Evolutionary conservation across 805 yeast species (phyloP).

Genomic region (Candida pini): DNA sequence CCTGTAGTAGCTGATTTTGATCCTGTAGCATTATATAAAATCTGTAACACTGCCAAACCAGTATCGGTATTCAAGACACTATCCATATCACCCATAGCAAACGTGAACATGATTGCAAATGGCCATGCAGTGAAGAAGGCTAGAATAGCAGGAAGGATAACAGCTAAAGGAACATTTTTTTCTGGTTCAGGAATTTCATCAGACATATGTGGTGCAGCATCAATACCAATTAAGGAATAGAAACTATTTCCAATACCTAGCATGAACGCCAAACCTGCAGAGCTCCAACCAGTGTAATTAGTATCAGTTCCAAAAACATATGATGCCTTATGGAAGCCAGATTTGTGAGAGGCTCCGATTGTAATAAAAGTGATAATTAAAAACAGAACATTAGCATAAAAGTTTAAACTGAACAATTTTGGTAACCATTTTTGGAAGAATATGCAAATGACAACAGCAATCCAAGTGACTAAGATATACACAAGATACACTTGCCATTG

Average conservation of each 20-base stretch:
- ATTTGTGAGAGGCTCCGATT: constrained; percentile 16
- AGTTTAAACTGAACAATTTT: constrained; percentile 12
- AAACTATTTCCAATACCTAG: constrained; percentile 25
- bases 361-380: constrained; percentile 19
- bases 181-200: constrained; percentile 27
- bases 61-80: constrained; percentile 10
- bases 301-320: constrained; percentile 22
- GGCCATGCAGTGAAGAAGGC: constrained; percentile 27
- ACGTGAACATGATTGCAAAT: constrained; percentile 26
- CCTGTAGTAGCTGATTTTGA: constrained; percentile 11
- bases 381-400: constrained; percentile 21
- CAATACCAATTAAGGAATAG: constrained; percentile 26
- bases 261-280: constrained; percentile 24
- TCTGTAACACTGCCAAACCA: constrained; percentile 9
- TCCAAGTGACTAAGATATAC: constrained; percentile 11
- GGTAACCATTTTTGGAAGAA: constrained; percentile 8
- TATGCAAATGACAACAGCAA: constrained; percentile 14
- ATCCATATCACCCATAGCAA: constrained; percentile 20
- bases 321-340: constrained; percentile 9
- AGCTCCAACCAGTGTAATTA: constrained; percentile 27
- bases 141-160: constrained; percentile 22
- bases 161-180: constrained; percentile 26
- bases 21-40: constrained; percentile 12
- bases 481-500: constrained; percentile 14
- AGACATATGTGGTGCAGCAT: constrained; percentile 29